A percentile compares a stretch with the other conserved stretches of the same genome.
Conservation (phyloP, 805 yeast species). For the Ogataea nakhonphanomensis region DNA sequence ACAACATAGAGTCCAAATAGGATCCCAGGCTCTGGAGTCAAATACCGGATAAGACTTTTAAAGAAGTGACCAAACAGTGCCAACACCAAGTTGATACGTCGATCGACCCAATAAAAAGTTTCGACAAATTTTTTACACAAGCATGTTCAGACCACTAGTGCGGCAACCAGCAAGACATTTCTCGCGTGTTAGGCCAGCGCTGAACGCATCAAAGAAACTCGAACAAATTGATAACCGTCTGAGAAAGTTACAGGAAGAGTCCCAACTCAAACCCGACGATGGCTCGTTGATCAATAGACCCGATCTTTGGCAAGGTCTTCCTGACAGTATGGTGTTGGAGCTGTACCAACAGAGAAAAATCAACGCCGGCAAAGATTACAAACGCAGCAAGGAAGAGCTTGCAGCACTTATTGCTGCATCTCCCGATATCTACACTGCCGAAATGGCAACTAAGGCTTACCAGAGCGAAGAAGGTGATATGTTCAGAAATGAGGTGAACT, state of each 20-base stretch:
- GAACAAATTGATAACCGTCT: constrained; percentile 15
- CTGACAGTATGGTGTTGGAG: constrained; percentile 58
- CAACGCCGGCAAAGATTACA: constrained; percentile 49
- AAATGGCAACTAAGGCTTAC: constrained; percentile 26
- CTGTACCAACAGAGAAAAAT: constrained; percentile 56
- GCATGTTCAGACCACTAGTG: constrained; percentile 12
- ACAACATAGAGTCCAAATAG: too few species aligned
- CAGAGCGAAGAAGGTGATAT: constrained; percentile 46
- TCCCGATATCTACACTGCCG: constrained; percentile 25
- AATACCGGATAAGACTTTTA: too few species aligned
- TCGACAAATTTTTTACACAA: constrained; percentile 10
- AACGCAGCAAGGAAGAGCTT: constrained; percentile 49
- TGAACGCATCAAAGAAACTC: constrained; percentile 9
- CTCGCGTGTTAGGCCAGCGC: constrained; percentile 6
- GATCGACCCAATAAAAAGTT: constrained; percentile 10
- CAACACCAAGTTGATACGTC: neutral
- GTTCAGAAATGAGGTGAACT: constrained; percentile 37
- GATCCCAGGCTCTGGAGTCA: too few species aligned
- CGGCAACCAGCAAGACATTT: constrained; percentile 9
- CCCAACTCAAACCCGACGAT: constrained; percentile 19
- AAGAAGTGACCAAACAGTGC: too few species aligned
- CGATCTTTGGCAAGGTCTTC: constrained; percentile 65
- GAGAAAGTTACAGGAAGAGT: constrained; percentile 11
- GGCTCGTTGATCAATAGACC: constrained; percentile 52
- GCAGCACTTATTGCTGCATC: constrained; percentile 51